Evolutionary conservation across 1,284 basidiomycete genomes (phyloP).

Genomic region (Volvariella surrecta): DNA sequence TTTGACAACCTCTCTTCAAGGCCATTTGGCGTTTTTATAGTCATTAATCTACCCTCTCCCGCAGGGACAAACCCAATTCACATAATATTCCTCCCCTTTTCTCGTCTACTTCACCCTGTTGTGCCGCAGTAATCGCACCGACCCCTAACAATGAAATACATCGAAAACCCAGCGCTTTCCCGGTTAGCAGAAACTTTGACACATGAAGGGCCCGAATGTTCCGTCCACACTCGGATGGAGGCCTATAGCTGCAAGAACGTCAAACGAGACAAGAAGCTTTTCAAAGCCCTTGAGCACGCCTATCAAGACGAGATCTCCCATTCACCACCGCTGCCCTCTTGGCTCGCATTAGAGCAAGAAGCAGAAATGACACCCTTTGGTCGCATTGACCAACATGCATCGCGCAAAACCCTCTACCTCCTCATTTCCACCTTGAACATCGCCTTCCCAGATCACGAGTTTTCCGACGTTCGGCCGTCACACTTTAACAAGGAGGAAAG

Average conservation of each 20-base stretch:
- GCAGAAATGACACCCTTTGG: slow-evolving; percentile 73
- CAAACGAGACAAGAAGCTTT: slow-evolving; percentile 94
- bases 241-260: slow-evolving; percentile 98
- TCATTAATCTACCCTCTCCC: background rate
- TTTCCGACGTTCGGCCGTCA: slow-evolving; percentile 85
- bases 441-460: slow-evolving; percentile 97
- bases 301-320: slow-evolving; percentile 73
- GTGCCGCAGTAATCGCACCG: slow-evolving; percentile 4
- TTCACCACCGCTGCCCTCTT: slow-evolving; percentile 62
- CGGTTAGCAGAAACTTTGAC: slow-evolving; percentile 78
- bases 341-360: slow-evolving; percentile 57
- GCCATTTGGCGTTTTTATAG: background rate
- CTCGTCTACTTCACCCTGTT: no score
- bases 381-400: slow-evolving; percentile 64
- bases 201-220: slow-evolving; percentile 82
- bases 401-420: slow-evolving; percentile 86
- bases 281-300: slow-evolving; percentile 83
- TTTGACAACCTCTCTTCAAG: background rate
- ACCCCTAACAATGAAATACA: slow-evolving; percentile 73
- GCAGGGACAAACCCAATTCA: background rate
- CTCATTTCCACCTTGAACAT: slow-evolving; percentile 96
- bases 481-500: slow-evolving; percentile 85
- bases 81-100: background rate
- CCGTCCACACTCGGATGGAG: slow-evolving; percentile 90
- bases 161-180: slow-evolving; percentile 77